Conservation (phyloP, 768 basidiomycete species). For the Termitomyces sp. region DNA sequence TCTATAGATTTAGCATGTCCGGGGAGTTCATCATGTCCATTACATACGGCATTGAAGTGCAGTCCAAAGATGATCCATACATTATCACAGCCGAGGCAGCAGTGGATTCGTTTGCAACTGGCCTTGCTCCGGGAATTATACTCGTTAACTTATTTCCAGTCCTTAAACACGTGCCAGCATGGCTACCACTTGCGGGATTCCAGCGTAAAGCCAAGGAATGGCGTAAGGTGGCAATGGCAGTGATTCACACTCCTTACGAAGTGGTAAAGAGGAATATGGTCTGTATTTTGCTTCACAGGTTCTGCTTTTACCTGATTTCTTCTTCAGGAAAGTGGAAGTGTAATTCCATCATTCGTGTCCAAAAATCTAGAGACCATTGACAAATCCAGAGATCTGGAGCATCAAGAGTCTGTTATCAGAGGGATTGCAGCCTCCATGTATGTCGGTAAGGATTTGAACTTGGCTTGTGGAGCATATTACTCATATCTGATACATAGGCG, state of each 20-base stretch:
- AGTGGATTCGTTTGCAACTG: slow-evolving; percentile 21
- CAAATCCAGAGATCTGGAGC: not conserved
- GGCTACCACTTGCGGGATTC: not conserved
- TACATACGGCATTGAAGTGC: slow-evolving; percentile 29
- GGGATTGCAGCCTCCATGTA: not conserved
- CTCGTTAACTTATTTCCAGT: slow-evolving; percentile 26
- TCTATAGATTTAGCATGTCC: slow-evolving; percentile 3
- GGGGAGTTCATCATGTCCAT: slow-evolving; percentile 24
- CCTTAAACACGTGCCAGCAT: slow-evolving; percentile 28
- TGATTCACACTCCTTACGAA: not conserved
- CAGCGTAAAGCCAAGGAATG: not conserved
- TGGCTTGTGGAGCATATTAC: not conserved
- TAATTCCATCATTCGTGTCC: not conserved
- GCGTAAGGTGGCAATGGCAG: not conserved
- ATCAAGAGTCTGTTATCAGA: not conserved
- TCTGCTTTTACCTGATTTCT: not conserved
- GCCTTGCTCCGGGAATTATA: slow-evolving; percentile 22
- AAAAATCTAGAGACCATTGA: not conserved
- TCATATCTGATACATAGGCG: not conserved
- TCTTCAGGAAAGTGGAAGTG: not conserved
- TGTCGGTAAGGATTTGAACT: not conserved
- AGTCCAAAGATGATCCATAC: slow-evolving; percentile 29
- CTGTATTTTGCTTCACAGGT: not conserved
- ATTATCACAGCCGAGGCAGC: slow-evolving; percentile 26
- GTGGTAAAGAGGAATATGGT: not conserved